Evolutionary conservation across 257 asterid species (phyloP), one percentile per base, ranked within the genome.

Genomic region (Cinchona pubescens): DNA sequence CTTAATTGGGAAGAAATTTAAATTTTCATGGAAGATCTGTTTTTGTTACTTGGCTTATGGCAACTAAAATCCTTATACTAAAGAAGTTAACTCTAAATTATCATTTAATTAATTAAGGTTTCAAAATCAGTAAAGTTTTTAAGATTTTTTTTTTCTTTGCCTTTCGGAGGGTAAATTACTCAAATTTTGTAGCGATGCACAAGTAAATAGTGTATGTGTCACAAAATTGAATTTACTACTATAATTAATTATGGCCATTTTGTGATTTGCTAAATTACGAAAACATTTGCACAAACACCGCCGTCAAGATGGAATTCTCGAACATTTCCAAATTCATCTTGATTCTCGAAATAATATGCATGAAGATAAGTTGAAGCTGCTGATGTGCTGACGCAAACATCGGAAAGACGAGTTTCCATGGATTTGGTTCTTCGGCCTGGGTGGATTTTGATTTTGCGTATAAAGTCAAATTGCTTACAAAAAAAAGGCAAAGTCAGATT

Each of bases 301-400:
- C 92, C 90, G 40, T 88, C 92, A 4, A 88, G 89, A 73, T 88
- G 37, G 82, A 79, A 87, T 4, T 81, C 85, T 32, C 65, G 69
- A 1, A 48, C 3, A 4, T 82, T 58, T 34, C 83, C 88, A 19
- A 73, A 32, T 0, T 23, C 27, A 60, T 72, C 84, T n/a, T 69
- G 64, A 51, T 70, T 82, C 63, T 48, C 80, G 78, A 88, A 88
- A 65, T 69, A n/a, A 75, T 88, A 73, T 23, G 89, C 84, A 0
- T 90, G 90, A 25, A 86, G 79, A 76, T 75, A 76, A 18, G 90
- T 88, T 0, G 90, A 90, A 51, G 92, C 90, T 5, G 92, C 92
- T 0, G 90, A 86, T 1, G 92, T 86, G 66, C 89, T 76, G 43
- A 88, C 81, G 84, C 88, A 84, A 56, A 86, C 77, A 62, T 88